Evolutionary conservation across 2,329 filamentous ascomycete genomes (phyloP), one percentile per base, ranked within the genome.

Genomic region (Penicillium sp.): DNA sequence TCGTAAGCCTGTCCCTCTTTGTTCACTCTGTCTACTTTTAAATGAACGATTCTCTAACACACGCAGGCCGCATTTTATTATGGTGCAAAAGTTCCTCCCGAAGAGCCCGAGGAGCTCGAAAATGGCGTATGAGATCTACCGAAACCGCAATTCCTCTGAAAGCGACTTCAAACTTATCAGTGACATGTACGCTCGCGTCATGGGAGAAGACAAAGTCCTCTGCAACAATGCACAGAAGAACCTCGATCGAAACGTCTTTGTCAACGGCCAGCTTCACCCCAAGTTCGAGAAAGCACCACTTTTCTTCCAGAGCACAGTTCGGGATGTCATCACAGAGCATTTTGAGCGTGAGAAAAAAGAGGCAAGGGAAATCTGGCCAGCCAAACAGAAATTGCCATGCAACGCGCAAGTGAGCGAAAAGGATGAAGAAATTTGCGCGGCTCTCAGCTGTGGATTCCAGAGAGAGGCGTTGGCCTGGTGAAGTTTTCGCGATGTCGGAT

Each of bases 61-160:
- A 33, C 9, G 29, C 45, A 77, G 75, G 10, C 72, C 76, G n/a
- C 69, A 82, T 62, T 82, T 82, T 61, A 76, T 83, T 63, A 79
- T 80, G 67, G 75, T 82, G 39, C 78, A 82, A 56, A 70, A 78
- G 42, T 81, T 82, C 60, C 69, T 83, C 9, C 80, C 80, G 9
- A 71, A 65, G 33, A 66, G 69, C 2, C 67, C 79, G 0, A 69
- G 63, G 23, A 71, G 63, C 28, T 76, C 74, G 2, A 65, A 68
- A 26, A 82, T 84, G 75, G 69, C 71, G 41, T 83, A 83, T 60
- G 77, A 84, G 56, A 74, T 83, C 34, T 83, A 74, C 69, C 72
- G 77, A 44, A 78, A 83, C 70, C 79, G 77, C 57, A 64, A 76
- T 56, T 74, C 78, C 3, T 71, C 69, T n/a, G 75, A 81, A 11